Conservation (phyloP, 768 basidiomycete genomes). For the Sporobolomyces phaffii region DNA sequence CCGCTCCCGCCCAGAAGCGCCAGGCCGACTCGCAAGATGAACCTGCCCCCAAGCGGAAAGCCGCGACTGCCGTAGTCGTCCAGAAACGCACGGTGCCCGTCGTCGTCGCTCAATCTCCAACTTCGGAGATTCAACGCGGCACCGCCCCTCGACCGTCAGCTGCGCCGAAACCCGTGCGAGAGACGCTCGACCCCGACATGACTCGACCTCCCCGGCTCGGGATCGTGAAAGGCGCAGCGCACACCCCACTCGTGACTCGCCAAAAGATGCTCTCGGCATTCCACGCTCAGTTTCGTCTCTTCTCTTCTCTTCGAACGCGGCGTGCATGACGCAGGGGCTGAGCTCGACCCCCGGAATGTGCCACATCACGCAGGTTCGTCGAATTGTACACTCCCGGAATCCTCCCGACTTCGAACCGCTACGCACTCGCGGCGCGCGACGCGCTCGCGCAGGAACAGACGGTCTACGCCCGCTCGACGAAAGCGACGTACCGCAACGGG, state of each 20-base stretch:
- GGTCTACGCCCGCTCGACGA: conserved; percentile 66
- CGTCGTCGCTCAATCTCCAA: no score
- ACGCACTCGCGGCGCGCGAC: conserved; percentile 65
- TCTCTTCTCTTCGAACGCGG: no score
- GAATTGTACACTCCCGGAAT: conserved; percentile 30
- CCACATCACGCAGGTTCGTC: conserved; percentile 23
- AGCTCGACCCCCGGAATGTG: neutral
- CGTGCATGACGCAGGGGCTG: no score
- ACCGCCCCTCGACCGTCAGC: neutral
- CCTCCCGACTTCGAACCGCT: conserved; percentile 11
- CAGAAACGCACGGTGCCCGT: neutral
- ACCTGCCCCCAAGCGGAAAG: neutral
- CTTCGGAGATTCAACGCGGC: no score
- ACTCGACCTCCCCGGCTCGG: conserved; percentile 22
- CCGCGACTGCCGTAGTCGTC: neutral
- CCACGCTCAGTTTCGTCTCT: conserved; percentile 22
- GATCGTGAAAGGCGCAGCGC: neutral
- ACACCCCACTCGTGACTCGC: conserved; percentile 15
- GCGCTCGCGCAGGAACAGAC: conserved; percentile 75
- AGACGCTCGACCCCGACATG: no score
- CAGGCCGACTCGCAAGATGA: neutral
- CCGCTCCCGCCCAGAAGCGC: neutral
- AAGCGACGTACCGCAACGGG: conserved; percentile 77
- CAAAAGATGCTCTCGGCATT: conserved; percentile 30
- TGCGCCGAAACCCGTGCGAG: neutral